Evolutionary conservation across 2,329 filamentous ascomycete genomes (phyloP).

Genomic region (Apiospora phragmitis): DNA sequence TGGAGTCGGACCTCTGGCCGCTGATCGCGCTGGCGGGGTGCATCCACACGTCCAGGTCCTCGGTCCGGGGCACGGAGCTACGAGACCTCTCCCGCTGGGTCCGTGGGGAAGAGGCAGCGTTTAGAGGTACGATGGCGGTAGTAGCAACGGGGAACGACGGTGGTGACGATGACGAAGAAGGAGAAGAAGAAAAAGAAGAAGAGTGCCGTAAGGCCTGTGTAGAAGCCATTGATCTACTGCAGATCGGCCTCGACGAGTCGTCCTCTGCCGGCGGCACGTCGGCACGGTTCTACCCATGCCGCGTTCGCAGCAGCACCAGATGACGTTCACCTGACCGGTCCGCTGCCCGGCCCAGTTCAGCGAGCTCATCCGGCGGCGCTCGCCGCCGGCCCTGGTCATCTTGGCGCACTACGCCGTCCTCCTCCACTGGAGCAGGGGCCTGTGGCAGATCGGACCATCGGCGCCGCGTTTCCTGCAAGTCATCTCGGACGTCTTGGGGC

Average conservation of each 20-base stretch:
- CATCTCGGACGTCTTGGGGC: not conserved
- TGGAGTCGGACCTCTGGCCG: slow-evolving; percentile 27
- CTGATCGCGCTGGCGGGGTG: slow-evolving; percentile 20
- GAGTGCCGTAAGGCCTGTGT: slow-evolving; percentile 27
- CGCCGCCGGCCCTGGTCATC: not conserved
- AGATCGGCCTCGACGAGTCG: slow-evolving; percentile 25
- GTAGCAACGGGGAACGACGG: not conserved
- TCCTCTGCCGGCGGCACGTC: not conserved
- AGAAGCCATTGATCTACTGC: slow-evolving; percentile 25
- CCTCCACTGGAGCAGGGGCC: not conserved
- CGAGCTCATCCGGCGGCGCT: not conserved
- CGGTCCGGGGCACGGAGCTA: slow-evolving; percentile 21
- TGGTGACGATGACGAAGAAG: not conserved
- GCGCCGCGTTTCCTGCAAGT: not conserved
- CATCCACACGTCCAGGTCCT: slow-evolving; percentile 12
- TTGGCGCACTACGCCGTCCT: not conserved
- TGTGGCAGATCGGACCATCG: not conserved
- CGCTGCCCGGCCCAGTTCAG: not conserved
- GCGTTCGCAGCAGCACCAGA: not conserved
- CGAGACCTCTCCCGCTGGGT: slow-evolving; percentile 18
- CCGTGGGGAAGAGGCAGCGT: not conserved
- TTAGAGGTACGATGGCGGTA: not conserved
- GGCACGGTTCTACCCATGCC: not conserved
- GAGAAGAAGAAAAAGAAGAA: not conserved
- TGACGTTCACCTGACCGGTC: not conserved